A percentile compares a stretch with the other conserved stretches of the same genome.
Evolutionary conservation across 148 eudicot species (phyloP).

Genomic region (Rhododendron williamsianum): DNA sequence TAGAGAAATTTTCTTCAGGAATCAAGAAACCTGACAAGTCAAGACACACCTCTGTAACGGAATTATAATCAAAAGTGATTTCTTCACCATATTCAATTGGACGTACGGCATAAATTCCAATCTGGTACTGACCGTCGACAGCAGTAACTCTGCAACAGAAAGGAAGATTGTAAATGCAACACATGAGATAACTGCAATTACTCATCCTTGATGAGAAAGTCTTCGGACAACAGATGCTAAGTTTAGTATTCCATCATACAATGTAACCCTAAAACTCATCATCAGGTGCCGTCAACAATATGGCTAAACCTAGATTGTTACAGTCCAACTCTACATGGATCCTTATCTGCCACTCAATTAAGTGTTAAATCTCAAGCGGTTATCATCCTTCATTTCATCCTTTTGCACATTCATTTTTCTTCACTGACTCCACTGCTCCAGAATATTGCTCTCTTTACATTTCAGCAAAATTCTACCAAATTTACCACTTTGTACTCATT

Average conservation of each 20-base stretch:
- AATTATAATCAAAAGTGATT: conserved; percentile 91
- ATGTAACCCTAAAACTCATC: not conserved
- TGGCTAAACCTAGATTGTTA: not conserved
- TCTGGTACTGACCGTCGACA: conserved; percentile 93
- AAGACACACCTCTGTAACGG: conserved; percentile 81
- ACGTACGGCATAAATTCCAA: conserved; percentile 83
- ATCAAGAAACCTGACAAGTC: conserved; percentile 8
- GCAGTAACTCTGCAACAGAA: conserved; percentile 80
- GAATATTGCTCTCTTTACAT: not conserved
- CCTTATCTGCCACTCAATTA: not conserved
- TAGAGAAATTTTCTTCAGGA: not conserved
- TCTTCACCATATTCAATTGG: conserved; percentile 91
- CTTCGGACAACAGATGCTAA: not conserved
- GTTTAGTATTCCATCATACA: not conserved
- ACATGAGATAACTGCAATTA: not conserved
- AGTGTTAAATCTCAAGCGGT: not conserved
- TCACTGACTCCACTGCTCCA: not conserved
- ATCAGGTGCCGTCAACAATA: not conserved
- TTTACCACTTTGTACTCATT: conserved; percentile 3
- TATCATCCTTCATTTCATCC: not conserved
- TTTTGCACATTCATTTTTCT: not conserved
- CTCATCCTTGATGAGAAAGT: not conserved
- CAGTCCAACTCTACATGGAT: not conserved
- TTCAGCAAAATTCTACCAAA: not conserved
- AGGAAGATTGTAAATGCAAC: not conserved